phyloP scores from a whole-genome alignment of 176 grass and related monocot genomes.

The Alloteropsis semialata region DNA sequence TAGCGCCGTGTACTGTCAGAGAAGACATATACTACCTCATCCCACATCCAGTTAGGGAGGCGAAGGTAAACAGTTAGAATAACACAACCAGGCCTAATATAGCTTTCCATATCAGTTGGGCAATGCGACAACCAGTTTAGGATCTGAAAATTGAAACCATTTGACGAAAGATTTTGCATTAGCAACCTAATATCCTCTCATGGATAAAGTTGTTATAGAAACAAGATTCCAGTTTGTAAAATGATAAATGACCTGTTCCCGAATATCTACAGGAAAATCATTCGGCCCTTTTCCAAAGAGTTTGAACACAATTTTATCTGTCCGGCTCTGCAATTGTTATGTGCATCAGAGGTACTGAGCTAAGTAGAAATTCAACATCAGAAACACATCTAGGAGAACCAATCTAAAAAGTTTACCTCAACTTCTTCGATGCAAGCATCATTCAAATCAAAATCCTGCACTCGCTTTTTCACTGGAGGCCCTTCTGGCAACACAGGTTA shows the following conservation, averaged over 20 bases:
- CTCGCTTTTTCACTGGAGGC: constrained; percentile 13
- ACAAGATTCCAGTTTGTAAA: constrained; percentile 29
- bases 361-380: constrained; percentile 14
- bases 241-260: constrained; percentile 61
- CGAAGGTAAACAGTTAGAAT: constrained; percentile 86
- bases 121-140: constrained; percentile 76
- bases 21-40: constrained; percentile 43
- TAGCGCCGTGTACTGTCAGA: not conserved
- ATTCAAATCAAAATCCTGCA: constrained; percentile 83
- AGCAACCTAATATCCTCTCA: constrained; percentile 11
- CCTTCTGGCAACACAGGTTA: constrained; percentile 36
- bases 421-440: constrained; percentile 41
- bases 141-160: constrained; percentile 44
- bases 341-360: constrained; percentile 2
- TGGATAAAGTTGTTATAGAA: constrained; percentile 8
- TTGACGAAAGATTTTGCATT: not conserved
- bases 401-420: constrained; percentile 54
- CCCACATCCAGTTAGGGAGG: constrained; percentile 72
- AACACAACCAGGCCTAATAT: constrained; percentile 92
- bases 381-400: constrained; percentile 22
- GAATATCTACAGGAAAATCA: constrained; percentile 80
- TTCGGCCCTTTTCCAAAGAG: constrained; percentile 87
- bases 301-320: constrained; percentile 90
- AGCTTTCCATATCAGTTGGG: constrained; percentile 88
- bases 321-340: constrained; percentile 59